Base-by-base conservation (phyloP, 139 green algal species). In the Closterium sp. region DNA sequence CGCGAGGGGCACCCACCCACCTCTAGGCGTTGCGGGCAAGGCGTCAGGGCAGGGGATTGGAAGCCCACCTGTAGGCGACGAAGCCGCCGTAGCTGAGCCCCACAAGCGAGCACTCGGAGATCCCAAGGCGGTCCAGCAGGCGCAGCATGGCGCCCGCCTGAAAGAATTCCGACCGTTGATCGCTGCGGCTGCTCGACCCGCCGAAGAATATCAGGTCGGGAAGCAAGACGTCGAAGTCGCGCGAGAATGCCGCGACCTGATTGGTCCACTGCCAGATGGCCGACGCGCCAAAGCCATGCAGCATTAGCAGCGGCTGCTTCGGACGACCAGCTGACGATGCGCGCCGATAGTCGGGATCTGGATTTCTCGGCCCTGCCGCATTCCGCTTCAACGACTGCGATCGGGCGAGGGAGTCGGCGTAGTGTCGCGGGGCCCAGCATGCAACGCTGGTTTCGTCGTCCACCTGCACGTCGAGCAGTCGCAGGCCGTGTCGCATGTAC, bases 81-180 rank as follows among this genome's bases (percentile, higher is more conserved):
- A 92, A 92, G 32, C 90, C 90, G 84, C 90, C 90, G 34, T 92
- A 92, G 25, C 84, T 91, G 85, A 92, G 76, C 30, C 90, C 90
- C 9, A 84, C 90, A 34, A 91, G 33, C 25, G 91, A 34, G 34
- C 92, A 92, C 43, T 32, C 31, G 32, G 16, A 21, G 19, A 92
- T 35, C 32, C 21, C 33, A 10, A 91, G 36, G 30, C 33, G n/a
- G 64, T 89, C 85, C 34, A 92, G 35, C 33, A 64, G 19, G 31
- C 90, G 91, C 28, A n/a, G 2, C 33, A 92, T 55, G 66, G 23
- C 92, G 86, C 86, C 85, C 12, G 90, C 90, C 36, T 92, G 84
- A 66, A 91, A 92, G 0, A 28, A 87, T 35, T 92, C 90, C 23
- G 90, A 66, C 16, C 90, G 90, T 34, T 91, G 25, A 55, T 84